Base-by-base conservation (phyloP, 129 eudicot species). In the Centaurea solstitialis region DNA sequence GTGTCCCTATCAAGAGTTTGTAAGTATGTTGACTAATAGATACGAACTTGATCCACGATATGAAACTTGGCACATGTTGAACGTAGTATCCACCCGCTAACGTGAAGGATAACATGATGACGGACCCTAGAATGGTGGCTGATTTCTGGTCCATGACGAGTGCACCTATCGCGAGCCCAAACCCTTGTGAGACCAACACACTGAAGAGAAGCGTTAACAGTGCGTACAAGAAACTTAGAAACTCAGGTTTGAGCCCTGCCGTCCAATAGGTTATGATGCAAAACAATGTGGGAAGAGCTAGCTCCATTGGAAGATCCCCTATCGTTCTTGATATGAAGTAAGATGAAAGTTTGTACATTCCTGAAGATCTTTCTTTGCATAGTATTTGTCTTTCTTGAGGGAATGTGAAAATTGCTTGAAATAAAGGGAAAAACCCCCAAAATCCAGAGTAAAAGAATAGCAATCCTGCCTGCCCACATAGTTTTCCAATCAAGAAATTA, bases 111-210 rank as follows among this genome's bases (percentile, higher is more conserved):
- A 94, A 76, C 93, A 89, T 85, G 47, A 92, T 81, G 35, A 92
- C 96, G 0, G 97, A 90, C 53, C 92, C 98, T 1, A 92, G 76
- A 0, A 74, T 61, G 2, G 91, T 88, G n/a, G 97, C 96, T 0
- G 80, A 39, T 77, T 92, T 88, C 4, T 68, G 85, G 81, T 92
- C 94, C 98, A 94, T 92, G 24, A 92, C 90, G 0, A 86, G 53
- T 10, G 97, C 98, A 23, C 98, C 98, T 20, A 92, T 65, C 0
- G 98, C 97, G 1, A 94, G 88, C 35, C 98, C 98, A 1, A 94
- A 87, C 68, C 98, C 97, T 75, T 94, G 96, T 21, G 92, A 80
- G 3, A 89, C 93, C 64, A 92, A 30, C 9, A 92, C 91, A 3
- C 82, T 84, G 53, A 79, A 81, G 4, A 94, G 82, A n/a, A 88